phyloP scores from a whole-genome alignment of 2,329 filamentous ascomycete species.

The Chaetomium olivaceum region DNA sequence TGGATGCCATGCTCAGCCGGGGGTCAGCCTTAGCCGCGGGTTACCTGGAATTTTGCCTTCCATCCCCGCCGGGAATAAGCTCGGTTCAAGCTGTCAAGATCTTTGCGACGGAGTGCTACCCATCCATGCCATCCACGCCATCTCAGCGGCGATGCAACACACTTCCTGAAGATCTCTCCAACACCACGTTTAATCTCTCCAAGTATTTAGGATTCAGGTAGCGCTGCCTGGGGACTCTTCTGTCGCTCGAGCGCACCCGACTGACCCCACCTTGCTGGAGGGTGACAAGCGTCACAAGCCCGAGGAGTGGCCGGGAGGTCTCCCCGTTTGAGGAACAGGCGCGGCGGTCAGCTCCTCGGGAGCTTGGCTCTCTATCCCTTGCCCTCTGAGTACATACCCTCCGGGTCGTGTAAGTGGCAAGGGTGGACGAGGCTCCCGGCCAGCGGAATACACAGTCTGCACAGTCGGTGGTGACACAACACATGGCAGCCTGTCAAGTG shows the following conservation, averaged over 20 bases:
- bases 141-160: background rate
- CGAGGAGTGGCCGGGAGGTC: background rate
- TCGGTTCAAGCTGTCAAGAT: background rate
- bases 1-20: background rate
- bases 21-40: background rate
- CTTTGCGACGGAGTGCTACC: background rate
- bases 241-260: background rate
- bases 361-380: background rate
- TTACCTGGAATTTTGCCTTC: background rate
- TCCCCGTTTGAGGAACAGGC: background rate
- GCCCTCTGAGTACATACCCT: no score
- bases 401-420: background rate
- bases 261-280: background rate
- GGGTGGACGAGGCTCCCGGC: background rate
- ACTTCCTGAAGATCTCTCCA: background rate
- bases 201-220: constrained; percentile 15
- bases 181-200: background rate
- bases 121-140: background rate
- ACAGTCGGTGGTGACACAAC: constrained; percentile 2
- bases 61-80: background rate
- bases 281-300: background rate
- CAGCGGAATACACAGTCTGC: background rate
- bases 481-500: constrained; percentile 17
- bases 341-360: background rate
- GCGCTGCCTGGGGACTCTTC: constrained; percentile 13